Base-by-base conservation (phyloP, 345 rosid species). In the Brassica carinata region DNA sequence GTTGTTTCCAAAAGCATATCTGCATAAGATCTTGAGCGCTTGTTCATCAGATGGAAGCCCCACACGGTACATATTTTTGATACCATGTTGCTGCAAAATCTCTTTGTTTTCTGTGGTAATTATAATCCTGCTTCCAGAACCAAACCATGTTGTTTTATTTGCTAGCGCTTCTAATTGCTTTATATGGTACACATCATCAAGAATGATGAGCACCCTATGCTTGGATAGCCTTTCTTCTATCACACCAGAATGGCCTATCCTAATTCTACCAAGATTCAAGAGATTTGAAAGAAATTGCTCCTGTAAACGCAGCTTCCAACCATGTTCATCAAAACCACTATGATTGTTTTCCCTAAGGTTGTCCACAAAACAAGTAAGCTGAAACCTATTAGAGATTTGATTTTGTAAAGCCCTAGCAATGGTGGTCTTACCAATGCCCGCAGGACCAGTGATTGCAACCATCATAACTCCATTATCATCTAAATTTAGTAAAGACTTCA, bases 311-410 rank as follows among this genome's bases (percentile, higher is more conserved):
- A 71, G 5, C 73, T 65, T 33, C 27, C 36, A 34, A 34, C 45
- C 69, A 65, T 65, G 18, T 6, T 48, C 62, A 51, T 69, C 73
- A n/a, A 4, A 7, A 48, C 62, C 26, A 8, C 2, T 51, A 15
- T 4, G n/a, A 15, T 69, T 14, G 27, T 13, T 69, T 7, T 7
- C 73, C 4, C 40, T 69, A 69, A 69, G 62, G 73, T 27, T 69
- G 62, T 69, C 73, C 9, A 69, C 62, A 69, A 69, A 69, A 48
- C 73, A 69, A n/a, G n/a, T n/a, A 48, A 69, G 73, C 5, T 71
- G 74, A 71, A 71, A 71, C 43, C 6, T 71, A 5, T 30, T 1
- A 70, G 64, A 53, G 29, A 53, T 26, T 53, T 0, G n/a, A 5
- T 15, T 17, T 1, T 53, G 17, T 1, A 71, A 31, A 55, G 74